Conservation (phyloP, 2,329 filamentous ascomycete species). For the Microcyclospora tardicrescens region DNA sequence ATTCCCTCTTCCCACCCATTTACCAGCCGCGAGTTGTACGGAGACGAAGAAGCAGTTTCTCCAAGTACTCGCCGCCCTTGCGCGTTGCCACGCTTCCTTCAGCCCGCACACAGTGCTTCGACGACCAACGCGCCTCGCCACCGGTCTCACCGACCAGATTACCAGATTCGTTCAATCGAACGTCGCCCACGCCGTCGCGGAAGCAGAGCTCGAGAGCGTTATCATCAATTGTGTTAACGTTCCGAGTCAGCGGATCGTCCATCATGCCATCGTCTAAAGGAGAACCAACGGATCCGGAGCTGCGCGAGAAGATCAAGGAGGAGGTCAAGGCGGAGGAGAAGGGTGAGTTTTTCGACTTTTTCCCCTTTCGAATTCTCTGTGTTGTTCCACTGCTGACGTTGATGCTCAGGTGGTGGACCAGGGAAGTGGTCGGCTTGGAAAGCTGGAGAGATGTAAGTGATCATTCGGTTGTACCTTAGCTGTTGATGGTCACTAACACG, state of each 20-base stretch:
- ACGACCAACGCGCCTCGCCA: slow-evolving; percentile 1
- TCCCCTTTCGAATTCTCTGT: not conserved
- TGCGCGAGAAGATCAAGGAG: slow-evolving; percentile 22
- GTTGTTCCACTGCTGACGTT: not conserved
- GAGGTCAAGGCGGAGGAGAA: slow-evolving; percentile 22
- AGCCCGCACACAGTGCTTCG: slow-evolving; percentile 1
- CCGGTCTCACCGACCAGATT: no score
- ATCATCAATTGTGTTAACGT: no score
- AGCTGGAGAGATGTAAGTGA: slow-evolving; percentile 15
- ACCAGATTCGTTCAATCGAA: no score
- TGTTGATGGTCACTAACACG: not conserved
- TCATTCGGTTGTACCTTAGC: not conserved
- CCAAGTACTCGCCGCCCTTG: no score
- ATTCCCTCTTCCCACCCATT: no score
- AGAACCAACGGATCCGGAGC: slow-evolving; percentile 20
- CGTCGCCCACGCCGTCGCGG: no score
- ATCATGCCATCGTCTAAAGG: slow-evolving; percentile 22
- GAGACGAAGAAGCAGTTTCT: no score
- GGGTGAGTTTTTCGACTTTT: slow-evolving; percentile 11
- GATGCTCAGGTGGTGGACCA: slow-evolving; percentile 15
- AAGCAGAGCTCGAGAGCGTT: no score
- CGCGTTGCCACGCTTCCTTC: not conserved
- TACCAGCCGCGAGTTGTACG: no score
- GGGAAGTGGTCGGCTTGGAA: slow-evolving; percentile 22
- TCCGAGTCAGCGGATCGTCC: no score